Percentiles rank a stretch among this genome's conserved stretches.
Conservation (phyloP, 75 land plant species). For the Gnetum montanum region DNA sequence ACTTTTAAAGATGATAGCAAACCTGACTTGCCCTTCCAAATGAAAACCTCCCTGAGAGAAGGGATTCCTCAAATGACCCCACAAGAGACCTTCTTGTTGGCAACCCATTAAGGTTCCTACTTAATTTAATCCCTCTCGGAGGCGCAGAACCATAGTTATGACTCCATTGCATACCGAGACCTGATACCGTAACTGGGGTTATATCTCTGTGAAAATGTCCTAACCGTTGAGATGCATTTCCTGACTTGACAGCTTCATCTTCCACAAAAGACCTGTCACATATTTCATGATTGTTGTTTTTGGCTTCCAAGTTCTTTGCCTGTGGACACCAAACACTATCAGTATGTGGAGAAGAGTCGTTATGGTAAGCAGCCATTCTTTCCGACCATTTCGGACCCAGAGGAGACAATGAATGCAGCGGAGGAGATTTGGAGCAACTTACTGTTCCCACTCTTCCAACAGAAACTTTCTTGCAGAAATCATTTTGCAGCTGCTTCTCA, state of each 20-base stretch:
- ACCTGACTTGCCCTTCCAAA: conserved; percentile 77
- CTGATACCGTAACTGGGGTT: conserved; percentile 12
- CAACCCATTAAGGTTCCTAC: conserved; percentile 26
- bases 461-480: conserved; percentile 6
- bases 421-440: conserved; percentile 26
- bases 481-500: conserved; percentile 8
- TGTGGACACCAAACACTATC: conserved; percentile 3
- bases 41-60: conserved; percentile 81
- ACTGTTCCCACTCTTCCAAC: conserved; percentile 4
- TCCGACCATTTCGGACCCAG: conserved; percentile 67
- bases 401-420: conserved; percentile 75
- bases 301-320: conserved; percentile 1
- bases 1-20: conserved; percentile 3
- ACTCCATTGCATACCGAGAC: conserved; percentile 12
- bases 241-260: conserved; percentile 14
- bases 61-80: conserved; percentile 98
- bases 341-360: conserved; percentile 1
- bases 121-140: conserved; percentile 19
- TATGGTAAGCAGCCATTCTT: conserved; percentile 19
- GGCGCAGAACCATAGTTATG: conserved; percentile 21
- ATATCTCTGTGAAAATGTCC: conserved; percentile 14
- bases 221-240: conserved; percentile 18
- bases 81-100: conserved; percentile 77
- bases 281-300: conserved; percentile 1
- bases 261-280: conserved; percentile 6